Evolutionary conservation across 805 yeast species (phyloP).

Genomic region (Wickerhamiella sergipiensis): DNA sequence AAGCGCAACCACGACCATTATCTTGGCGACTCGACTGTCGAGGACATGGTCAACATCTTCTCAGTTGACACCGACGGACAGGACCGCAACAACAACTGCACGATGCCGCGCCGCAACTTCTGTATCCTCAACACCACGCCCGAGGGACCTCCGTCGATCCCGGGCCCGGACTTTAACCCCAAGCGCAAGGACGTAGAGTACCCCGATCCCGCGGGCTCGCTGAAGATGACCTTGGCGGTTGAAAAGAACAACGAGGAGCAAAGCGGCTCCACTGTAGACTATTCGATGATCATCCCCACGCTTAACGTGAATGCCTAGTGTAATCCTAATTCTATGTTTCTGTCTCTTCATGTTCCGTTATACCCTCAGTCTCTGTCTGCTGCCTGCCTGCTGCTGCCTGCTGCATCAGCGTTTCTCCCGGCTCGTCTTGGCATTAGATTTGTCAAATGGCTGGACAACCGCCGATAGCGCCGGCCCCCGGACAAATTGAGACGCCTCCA

Average conservation of each 20-base stretch:
- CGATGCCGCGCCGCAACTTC: conserved; percentile 46
- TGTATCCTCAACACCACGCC: conserved; percentile 26
- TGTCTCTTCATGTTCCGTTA: neutral
- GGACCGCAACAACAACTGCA: conserved; percentile 34
- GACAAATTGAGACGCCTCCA: neutral
- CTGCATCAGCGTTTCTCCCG: too few relatives aligned
- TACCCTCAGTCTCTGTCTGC: too few relatives aligned
- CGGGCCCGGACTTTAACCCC: conserved; percentile 17
- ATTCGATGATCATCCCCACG: conserved; percentile 57
- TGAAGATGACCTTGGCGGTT: conserved; percentile 60
- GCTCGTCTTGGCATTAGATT: neutral
- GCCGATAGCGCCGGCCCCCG: conserved; percentile 8
- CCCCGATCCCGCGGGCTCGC: conserved; percentile 40
- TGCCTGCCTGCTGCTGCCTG: too few relatives aligned
- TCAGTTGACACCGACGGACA: conserved; percentile 42
- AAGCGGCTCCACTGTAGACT: conserved; percentile 43
- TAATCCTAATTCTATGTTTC: neutral
- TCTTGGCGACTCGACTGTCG: conserved; percentile 51
- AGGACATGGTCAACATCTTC: conserved; percentile 71
- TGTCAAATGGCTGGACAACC: neutral
- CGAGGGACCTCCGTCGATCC: neutral
- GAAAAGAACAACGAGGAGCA: conserved; percentile 43
- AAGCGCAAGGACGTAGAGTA: conserved; percentile 26
- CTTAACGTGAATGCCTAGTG: neutral
- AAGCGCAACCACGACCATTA: conserved; percentile 56